Conservation (phyloP, 345 rosid genomes). For the Carallia brachiata region DNA sequence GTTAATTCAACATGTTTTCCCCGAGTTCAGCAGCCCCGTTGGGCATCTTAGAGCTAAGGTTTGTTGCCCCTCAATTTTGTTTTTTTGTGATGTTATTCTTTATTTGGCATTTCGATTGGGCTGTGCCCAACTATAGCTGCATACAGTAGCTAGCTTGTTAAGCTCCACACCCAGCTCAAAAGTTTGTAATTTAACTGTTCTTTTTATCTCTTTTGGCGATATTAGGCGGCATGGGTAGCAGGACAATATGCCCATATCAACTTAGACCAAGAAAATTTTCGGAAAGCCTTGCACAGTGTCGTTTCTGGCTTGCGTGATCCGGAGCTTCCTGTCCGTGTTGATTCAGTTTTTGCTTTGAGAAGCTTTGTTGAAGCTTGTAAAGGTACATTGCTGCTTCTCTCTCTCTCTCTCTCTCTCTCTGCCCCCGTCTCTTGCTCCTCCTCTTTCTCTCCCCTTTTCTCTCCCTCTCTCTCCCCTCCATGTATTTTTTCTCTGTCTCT, state of each 20-base stretch:
- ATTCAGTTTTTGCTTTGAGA: conserved; percentile 94
- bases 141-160: not conserved
- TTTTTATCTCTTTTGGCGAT: conserved; percentile 9
- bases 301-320: conserved; percentile 91
- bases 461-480: not conserved
- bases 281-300: conserved; percentile 77
- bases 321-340: conserved; percentile 97
- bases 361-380: conserved; percentile 92
- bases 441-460: conserved; percentile 3
- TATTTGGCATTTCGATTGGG: not conserved
- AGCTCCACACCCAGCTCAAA: no score
- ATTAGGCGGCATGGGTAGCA: conserved; percentile 98
- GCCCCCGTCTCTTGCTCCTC: not conserved
- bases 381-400: conserved; percentile 40
- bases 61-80: conserved; percentile 19
- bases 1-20: conserved; percentile 97
- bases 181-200: not conserved
- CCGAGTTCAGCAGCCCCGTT: conserved; percentile 87
- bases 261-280: conserved; percentile 83
- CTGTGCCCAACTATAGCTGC: not conserved
- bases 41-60: conserved; percentile 99
- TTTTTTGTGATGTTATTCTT: conserved; percentile 5
- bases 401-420: conserved; percentile 8
- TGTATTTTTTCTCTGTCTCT: no score
- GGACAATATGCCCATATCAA: conserved; percentile 90